phyloP scores from a whole-genome alignment of 2,329 filamentous ascomycete genomes.

The Conoideocrella luteorostrata region DNA sequence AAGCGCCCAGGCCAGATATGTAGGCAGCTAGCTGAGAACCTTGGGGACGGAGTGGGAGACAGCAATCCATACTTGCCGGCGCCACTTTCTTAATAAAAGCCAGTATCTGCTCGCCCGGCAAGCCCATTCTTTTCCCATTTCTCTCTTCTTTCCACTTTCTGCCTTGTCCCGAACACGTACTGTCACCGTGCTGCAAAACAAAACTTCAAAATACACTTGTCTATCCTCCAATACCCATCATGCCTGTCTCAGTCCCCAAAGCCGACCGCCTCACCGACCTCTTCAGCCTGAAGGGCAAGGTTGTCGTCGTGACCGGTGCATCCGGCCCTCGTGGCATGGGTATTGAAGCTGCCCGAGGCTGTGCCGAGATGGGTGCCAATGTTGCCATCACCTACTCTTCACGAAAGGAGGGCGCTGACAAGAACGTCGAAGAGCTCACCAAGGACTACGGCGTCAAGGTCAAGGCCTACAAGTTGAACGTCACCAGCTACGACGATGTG shows the following conservation, averaged over 20 bases:
- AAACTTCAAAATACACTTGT: too few relatives aligned
- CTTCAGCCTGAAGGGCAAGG: slow-evolving; percentile 67
- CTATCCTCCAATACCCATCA: slow-evolving; percentile 20
- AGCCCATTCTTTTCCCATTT: not conserved
- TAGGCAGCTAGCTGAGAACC: not conserved
- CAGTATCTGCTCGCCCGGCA: not conserved
- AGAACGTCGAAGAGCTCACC: slow-evolving; percentile 58
- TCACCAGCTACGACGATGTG: slow-evolving; percentile 46
- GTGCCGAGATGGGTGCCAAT: slow-evolving; percentile 65
- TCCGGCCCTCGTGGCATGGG: slow-evolving; percentile 66
- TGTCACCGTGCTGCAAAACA: too few relatives aligned
- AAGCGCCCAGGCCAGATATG: too few relatives aligned
- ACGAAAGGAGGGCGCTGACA: slow-evolving; percentile 59
- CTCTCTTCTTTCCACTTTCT: not conserved
- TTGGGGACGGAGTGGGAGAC: too few relatives aligned
- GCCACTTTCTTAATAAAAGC: slow-evolving; percentile 4
- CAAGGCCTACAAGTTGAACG: slow-evolving; percentile 54
- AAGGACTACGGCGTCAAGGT: slow-evolving; percentile 62
- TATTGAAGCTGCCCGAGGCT: slow-evolving; percentile 60
- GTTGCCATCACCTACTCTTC: slow-evolving; percentile 68
- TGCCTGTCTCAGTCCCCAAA: slow-evolving; percentile 53
- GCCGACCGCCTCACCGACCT: slow-evolving; percentile 55
- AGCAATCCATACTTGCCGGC: too few relatives aligned
- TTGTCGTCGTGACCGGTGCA: slow-evolving; percentile 64
- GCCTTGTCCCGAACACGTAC: not conserved